These are phyloP conservation scores for Dipteronia dyeriana DNA, from an alignment of 345 rosid species.

Conservation along the genomic window DNA sequence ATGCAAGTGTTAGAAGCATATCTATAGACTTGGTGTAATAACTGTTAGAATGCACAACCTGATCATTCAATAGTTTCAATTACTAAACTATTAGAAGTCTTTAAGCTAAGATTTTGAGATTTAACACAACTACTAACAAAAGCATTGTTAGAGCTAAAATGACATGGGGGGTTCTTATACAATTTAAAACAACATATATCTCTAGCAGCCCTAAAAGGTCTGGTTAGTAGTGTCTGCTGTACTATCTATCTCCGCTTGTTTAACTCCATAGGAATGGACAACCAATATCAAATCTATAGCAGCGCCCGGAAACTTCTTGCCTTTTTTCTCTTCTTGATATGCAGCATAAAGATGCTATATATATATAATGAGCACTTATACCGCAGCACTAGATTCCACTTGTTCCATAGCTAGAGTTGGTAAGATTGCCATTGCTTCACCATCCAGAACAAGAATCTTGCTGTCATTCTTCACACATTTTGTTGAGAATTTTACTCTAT, in stretches of 20 bases:
- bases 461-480: conserved; percentile 64
- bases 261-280: not conserved
- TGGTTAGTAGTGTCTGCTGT: not conserved
- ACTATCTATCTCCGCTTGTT: not conserved
- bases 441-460: conserved; percentile 58
- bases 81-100: not conserved
- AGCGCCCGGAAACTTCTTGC: not conserved
- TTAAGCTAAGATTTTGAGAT: not conserved
- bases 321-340: not conserved
- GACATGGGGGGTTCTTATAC: not conserved
- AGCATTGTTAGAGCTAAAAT: not conserved
- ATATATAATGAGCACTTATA: not conserved
- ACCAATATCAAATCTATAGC: not conserved
- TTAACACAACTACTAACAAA: not conserved
- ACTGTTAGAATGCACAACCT: not conserved
- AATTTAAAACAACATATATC: too few relatives aligned
- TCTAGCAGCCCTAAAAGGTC: too few relatives aligned
- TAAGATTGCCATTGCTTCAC: conserved; percentile 71
- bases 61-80: not conserved
- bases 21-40: too few relatives aligned
- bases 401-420: conserved; percentile 46
- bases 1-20: too few relatives aligned
- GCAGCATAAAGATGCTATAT: not conserved
- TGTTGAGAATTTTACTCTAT: conserved; percentile 73
- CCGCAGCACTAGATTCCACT: not conserved